These are phyloP conservation scores for Penicillium mononematosum DNA, from an alignment of 495 filamentous ascomycete genomes.

Conservation along the genomic window DNA sequence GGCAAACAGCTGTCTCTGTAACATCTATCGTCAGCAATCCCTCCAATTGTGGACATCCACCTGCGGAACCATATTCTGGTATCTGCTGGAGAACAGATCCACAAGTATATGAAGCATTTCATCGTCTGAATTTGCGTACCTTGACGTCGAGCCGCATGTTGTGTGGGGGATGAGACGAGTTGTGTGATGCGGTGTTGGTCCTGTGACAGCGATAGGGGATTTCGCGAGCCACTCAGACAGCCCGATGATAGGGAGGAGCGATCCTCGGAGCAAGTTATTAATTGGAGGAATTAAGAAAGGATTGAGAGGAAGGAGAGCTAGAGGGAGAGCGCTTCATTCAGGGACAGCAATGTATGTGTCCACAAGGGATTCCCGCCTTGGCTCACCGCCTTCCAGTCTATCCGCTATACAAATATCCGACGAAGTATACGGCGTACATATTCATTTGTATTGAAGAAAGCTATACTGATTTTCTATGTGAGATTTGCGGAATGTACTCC, in stretches of 20 bases:
- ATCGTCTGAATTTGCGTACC: constrained; percentile 53
- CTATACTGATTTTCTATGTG: not conserved
- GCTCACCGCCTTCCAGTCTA: constrained; percentile 43
- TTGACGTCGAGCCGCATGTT: constrained; percentile 91
- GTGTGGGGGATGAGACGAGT: constrained; percentile 38
- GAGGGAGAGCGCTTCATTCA: constrained; percentile 23
- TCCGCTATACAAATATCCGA: constrained; percentile 6
- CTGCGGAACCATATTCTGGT: constrained; percentile 23
- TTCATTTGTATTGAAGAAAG: not conserved
- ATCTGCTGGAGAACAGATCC: not conserved
- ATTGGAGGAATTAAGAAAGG: constrained; percentile 19
- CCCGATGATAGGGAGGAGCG: constrained; percentile 23
- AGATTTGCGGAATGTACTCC: not conserved
- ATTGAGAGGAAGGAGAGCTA: constrained; percentile 27
- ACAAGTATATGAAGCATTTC: not conserved
- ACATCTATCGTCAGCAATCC: constrained; percentile 20
- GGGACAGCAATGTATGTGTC: constrained; percentile 46
- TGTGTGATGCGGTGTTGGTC: constrained; percentile 44
- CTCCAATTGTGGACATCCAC: constrained; percentile 16
- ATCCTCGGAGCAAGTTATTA: constrained; percentile 18
- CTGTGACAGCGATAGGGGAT: constrained; percentile 33
- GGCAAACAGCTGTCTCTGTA: constrained; percentile 75
- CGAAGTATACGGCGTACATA: not conserved
- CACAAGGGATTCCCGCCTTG: constrained; percentile 47
- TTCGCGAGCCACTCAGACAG: constrained; percentile 45